Evolutionary conservation across 352 stramenopile species (phyloP).

Genomic region (Phytopythium aichiense): DNA sequence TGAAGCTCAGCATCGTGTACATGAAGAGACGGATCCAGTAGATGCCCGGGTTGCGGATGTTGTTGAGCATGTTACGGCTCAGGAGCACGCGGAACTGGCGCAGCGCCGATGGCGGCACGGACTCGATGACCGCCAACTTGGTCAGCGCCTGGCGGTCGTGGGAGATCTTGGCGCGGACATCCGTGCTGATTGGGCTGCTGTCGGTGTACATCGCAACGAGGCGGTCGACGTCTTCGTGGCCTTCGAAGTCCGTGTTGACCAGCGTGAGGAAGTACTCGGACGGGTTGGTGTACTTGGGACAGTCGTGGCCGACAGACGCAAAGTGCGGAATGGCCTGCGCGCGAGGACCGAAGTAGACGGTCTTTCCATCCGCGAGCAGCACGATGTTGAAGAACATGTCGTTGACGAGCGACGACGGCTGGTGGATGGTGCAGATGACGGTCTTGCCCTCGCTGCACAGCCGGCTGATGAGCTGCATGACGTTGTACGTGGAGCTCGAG

Average conservation of each 20-base stretch:
- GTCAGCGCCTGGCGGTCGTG: slow-evolving; percentile 17
- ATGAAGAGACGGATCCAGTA: slow-evolving; percentile 79
- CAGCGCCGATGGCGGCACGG: slow-evolving; percentile 18
- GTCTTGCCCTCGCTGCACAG: slow-evolving; percentile 37
- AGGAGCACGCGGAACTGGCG: slow-evolving; percentile 52
- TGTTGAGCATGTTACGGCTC: slow-evolving; percentile 50
- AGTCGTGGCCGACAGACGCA: slow-evolving; percentile 19
- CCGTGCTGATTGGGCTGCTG: slow-evolving; percentile 11
- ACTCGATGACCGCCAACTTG: slow-evolving; percentile 17
- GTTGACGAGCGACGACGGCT: slow-evolving; percentile 57
- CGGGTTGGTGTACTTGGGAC: slow-evolving; percentile 48
- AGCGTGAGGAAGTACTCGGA: slow-evolving; percentile 48
- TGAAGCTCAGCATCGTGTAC: slow-evolving; percentile 71
- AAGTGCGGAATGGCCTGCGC: slow-evolving; percentile 36
- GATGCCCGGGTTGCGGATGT: slow-evolving; percentile 59
- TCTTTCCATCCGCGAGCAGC: slow-evolving; percentile 56
- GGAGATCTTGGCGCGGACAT: slow-evolving; percentile 10
- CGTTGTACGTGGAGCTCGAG: slow-evolving; percentile 39
- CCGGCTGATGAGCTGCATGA: slow-evolving; percentile 40
- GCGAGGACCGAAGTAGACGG: slow-evolving; percentile 76
- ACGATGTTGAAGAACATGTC: slow-evolving; percentile 58
- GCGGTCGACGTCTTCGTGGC: slow-evolving; percentile 22
- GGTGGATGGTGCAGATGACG: slow-evolving; percentile 65
- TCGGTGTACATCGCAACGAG: slow-evolving; percentile 19
- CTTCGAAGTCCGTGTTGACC: slow-evolving; percentile 60